phyloP scores from a whole-genome alignment of 2,329 filamentous ascomycete genomes.

The Albifimbria verrucaria region DNA sequence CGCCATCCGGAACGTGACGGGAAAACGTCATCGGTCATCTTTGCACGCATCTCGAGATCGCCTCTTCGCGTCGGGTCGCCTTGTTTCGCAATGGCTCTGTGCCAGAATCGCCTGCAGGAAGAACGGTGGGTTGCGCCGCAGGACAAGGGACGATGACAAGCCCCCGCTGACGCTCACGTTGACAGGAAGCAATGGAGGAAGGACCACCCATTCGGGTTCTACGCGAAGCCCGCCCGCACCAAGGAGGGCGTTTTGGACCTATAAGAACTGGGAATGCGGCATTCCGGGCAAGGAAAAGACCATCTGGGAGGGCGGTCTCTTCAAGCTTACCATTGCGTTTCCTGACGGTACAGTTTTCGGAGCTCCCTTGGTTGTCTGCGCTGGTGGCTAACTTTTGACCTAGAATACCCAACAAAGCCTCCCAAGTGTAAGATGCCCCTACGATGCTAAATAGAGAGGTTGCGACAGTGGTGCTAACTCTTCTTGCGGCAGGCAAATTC shows the following conservation, averaged over 20 bases:
- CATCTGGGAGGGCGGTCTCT: conserved; percentile 95
- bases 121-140: conserved; percentile 62
- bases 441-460: too few relatives aligned
- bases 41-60: too few relatives aligned
- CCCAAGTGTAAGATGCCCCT: conserved; percentile 77
- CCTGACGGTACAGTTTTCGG: conserved; percentile 72
- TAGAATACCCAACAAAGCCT: conserved; percentile 97
- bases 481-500: conserved; percentile 73
- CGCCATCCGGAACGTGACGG: too few relatives aligned
- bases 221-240: conserved; percentile 81
- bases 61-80: background rate
- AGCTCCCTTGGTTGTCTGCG: too few relatives aligned
- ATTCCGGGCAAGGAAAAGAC: conserved; percentile 96
- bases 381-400: conserved; percentile 6
- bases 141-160: background rate
- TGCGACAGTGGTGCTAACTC: background rate
- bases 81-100: conserved; percentile 88
- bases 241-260: conserved; percentile 80
- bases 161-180: background rate
- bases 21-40: too few relatives aligned
- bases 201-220: conserved; percentile 97
- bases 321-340: conserved; percentile 90
- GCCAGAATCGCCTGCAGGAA: conserved; percentile 82
- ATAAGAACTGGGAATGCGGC: conserved; percentile 94
- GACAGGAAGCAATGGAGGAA: conserved; percentile 90